phyloP scores from a whole-genome alignment of 176 grass and related monocot genomes.

The Musa troglodytarum region DNA sequence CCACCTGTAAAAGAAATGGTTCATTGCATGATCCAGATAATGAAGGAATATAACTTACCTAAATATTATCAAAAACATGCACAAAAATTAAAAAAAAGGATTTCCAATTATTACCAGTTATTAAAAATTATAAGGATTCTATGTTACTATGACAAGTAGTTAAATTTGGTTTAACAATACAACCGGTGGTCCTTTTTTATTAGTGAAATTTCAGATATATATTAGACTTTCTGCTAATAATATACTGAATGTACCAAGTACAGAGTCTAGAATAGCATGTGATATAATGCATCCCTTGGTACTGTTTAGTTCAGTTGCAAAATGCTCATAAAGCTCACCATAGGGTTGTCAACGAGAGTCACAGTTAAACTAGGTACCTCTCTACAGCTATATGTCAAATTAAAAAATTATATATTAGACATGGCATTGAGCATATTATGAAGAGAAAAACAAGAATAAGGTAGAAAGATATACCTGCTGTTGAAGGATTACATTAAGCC shows the following conservation, averaged over 20 bases:
- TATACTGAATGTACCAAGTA: no score
- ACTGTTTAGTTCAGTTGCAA: not conserved
- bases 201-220: no score
- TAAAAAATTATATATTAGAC: not conserved
- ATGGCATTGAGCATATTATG: not conserved
- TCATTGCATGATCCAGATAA: not conserved
- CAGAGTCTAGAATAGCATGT: not conserved
- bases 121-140: not conserved
- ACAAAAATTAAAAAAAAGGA: not conserved
- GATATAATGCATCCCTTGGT: not conserved
- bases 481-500: conserved; percentile 29
- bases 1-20: conserved; percentile 7
- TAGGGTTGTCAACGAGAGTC: not conserved
- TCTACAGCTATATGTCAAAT: not conserved
- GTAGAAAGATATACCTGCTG: conserved; percentile 21
- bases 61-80: not conserved
- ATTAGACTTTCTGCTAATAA: no score
- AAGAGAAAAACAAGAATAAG: not conserved
- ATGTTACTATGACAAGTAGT: no score
- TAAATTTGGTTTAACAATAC: no score
- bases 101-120: not conserved
- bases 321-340: not conserved
- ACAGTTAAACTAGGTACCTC: not conserved
- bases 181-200: no score
- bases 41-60: not conserved